Conservation (phyloP, 441 rosid genomes). For the Euphorbia neoarborescens region DNA sequence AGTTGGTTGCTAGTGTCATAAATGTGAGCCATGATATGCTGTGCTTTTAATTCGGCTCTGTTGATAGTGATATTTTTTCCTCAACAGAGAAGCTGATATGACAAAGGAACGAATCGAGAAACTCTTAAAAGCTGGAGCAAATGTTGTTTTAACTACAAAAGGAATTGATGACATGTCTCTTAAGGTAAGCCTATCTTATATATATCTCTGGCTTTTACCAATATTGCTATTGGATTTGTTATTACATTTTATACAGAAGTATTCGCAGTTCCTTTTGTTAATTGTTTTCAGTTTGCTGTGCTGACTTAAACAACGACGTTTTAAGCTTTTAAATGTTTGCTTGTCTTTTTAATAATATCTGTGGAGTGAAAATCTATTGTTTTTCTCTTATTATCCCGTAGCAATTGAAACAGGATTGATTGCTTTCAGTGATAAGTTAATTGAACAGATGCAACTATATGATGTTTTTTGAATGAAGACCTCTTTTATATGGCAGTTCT, state of each 20-base stretch:
- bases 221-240: conserved; percentile 1
- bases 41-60: not conserved
- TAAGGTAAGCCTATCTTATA: conserved; percentile 40
- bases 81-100: conserved; percentile 85
- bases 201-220: conserved; percentile 6
- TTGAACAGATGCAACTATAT: not conserved
- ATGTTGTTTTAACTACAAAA: conserved; percentile 88
- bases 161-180: conserved; percentile 99
- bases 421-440: not conserved
- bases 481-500: not conserved
- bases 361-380: not conserved
- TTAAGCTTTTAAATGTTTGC: not conserved
- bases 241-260: not conserved
- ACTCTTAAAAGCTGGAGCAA: conserved; percentile 91
- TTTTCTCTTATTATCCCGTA: not conserved
- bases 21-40: not conserved
- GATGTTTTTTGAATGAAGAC: not conserved
- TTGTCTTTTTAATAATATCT: not conserved
- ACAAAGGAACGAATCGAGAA: conserved; percentile 92
- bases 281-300: not conserved
- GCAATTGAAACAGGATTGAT: not conserved
- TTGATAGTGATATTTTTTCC: conserved; percentile 17
- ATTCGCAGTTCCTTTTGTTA: not conserved
- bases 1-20: not conserved
- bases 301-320: not conserved